Evolutionary conservation across 2,329 filamentous ascomycete species (phyloP).

Genomic region (Cercospora sesami): DNA sequence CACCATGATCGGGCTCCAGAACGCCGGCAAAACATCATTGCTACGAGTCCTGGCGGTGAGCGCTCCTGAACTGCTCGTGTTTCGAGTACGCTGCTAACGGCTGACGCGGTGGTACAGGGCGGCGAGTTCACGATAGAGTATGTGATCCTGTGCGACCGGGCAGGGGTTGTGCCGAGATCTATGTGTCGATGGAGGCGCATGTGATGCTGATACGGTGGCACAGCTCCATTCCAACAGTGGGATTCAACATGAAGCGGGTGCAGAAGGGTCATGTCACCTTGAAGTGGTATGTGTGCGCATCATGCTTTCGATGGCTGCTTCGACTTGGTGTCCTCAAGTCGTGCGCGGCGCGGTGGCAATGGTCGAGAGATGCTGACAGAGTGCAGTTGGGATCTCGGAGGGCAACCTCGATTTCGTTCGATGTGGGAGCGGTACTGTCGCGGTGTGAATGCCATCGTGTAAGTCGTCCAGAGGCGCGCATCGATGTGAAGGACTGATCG

Average conservation of each 20-base stretch:
- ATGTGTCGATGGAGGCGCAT: conserved; percentile 17
- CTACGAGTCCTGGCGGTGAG: conserved; percentile 92
- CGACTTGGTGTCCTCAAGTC: not conserved
- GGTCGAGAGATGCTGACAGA: conserved; percentile 31
- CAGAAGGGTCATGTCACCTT: conserved; percentile 97
- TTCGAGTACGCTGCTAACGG: conserved; percentile 20
- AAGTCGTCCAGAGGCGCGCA: conserved; percentile 37
- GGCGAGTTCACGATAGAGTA: conserved; percentile 99
- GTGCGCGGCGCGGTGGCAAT: not conserved
- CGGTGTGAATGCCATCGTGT: conserved; percentile 94
- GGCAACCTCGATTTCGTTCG: conserved; percentile 91
- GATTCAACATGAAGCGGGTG: conserved; percentile 98
- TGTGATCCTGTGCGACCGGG: conserved; percentile 43
- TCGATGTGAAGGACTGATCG: conserved; percentile 7
- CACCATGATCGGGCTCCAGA: conserved; percentile 97
- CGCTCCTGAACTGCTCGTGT: conserved; percentile 23
- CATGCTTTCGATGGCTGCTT: not conserved
- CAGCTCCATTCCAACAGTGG: conserved; percentile 97
- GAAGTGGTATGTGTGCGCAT: conserved; percentile 68
- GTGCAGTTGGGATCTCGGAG: conserved; percentile 86
- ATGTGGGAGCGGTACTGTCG: conserved; percentile 99
- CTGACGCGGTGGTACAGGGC: conserved; percentile 63
- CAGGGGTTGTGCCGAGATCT: conserved; percentile 26
- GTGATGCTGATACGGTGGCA: conserved; percentile 41
- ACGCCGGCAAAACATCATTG: conserved; percentile 95